Evolutionary conservation across 306 rosid species (phyloP), one percentile per base, ranked within the genome.

Genomic region (Alnus rubra): DNA sequence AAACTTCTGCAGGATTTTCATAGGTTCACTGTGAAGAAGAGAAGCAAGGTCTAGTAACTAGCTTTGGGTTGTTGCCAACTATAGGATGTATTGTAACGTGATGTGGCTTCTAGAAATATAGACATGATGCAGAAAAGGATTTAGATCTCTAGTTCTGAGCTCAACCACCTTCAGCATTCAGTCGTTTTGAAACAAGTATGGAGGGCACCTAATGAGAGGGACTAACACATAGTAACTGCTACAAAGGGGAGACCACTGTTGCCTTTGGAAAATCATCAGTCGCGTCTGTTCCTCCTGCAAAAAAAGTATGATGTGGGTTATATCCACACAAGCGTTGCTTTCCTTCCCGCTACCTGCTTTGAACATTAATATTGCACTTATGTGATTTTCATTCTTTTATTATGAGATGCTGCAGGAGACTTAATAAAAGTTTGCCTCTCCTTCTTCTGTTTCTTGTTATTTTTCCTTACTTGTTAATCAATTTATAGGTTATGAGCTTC

Each of bases 401-500:
- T 49, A 28, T 71, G 58, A 5, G 16, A 49, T 13, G n/a, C 56
- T 71, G 58, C 56, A 71, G n/a, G 56, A 30, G 19, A 19, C 1
- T 28, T 47, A 23, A 23, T 71, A 30, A 9, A n/a, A 49, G 11
- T 68, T 35, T 35, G 18, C 45, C 8, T 35, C 11, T 49, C 18
- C 5, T n/a, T 33, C 54, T 11, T 39, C 12, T 28, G 15, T 7
- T 4, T 23, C 15, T 78, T 50, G 73, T 71, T 7, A 23, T 37
- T 0, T 48, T 60, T 76, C 31, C 69, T 2, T 28, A 33, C 68
- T 28, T 33, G 37, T n/a, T 73, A 60, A 39, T 49, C 42, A 59
- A 69, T 82, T 33, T 74, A 7, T 77, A 86, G 91, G 74, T 74
- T 76, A 90, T 90, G 95, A 94, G 87, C 80, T 88, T 88, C 88